Evolutionary conservation across 2,329 filamentous ascomycete genomes (phyloP).

Genomic region (Penicillium sp.): DNA sequence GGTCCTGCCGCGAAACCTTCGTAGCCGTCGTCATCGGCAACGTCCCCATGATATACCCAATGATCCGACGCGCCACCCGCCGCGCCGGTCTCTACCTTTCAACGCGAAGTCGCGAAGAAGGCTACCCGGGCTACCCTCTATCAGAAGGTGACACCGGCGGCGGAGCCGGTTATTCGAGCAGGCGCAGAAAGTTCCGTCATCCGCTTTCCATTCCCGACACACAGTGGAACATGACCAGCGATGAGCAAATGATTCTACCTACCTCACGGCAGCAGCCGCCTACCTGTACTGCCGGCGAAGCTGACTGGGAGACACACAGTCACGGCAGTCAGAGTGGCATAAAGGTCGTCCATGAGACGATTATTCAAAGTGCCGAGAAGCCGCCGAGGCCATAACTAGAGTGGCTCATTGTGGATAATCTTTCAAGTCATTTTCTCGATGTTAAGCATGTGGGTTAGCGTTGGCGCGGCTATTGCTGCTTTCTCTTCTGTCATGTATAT

Average conservation of each 20-base stretch:
- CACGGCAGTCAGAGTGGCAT: conserved; percentile 23
- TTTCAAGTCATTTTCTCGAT: not conserved
- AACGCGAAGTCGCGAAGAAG: conserved; percentile 19
- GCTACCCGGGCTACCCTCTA: conserved; percentile 26
- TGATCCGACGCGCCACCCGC: conserved; percentile 28
- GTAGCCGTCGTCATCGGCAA: conserved; percentile 46
- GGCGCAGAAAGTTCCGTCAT: conserved; percentile 30
- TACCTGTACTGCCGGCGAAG: conserved; percentile 23
- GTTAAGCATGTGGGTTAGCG: not conserved
- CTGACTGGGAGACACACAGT: conserved; percentile 22
- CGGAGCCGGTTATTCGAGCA: conserved; percentile 10
- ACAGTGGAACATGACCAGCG: conserved; percentile 30
- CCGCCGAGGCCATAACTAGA: conserved; percentile 5
- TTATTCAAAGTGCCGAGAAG: conserved; percentile 26
- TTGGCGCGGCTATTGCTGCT: not conserved
- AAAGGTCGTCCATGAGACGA: conserved; percentile 33
- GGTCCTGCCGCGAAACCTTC: conserved; percentile 47
- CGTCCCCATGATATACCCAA: conserved; percentile 43
- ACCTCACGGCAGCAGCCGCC: conserved; percentile 25
- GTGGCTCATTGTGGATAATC: not conserved
- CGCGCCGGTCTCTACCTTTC: conserved; percentile 28
- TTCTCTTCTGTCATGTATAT: not conserved
- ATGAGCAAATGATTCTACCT: conserved; percentile 30
- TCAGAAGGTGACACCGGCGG: conserved; percentile 17
- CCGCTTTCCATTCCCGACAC: conserved; percentile 33